Percentiles rank a stretch among this genome's conserved stretches.
Evolutionary conservation across 495 filamentous ascomycete genomes (phyloP).

Genomic region (Penicillium cosmopolitanum): DNA sequence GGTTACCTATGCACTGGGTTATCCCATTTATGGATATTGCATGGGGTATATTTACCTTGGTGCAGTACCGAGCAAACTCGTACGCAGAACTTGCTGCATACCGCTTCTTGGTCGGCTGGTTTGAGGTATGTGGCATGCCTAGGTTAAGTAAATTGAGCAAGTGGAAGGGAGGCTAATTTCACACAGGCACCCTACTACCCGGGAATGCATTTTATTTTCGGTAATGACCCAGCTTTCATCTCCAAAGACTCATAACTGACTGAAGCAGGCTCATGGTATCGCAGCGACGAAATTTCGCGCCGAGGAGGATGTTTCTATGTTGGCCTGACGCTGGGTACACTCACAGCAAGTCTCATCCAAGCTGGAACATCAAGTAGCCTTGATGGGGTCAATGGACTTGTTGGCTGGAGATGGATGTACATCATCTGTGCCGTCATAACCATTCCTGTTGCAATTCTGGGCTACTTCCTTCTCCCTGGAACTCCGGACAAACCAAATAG

Average conservation of each 20-base stretch:
- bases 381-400: constrained; percentile 49
- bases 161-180: constrained; percentile 8
- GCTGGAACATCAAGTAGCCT: constrained; percentile 45
- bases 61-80: constrained; percentile 45
- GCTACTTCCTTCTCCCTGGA: constrained; percentile 43
- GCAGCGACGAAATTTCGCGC: constrained; percentile 44
- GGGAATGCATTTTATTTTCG: constrained; percentile 50
- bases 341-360: constrained; percentile 56
- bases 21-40: constrained; percentile 46
- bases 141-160: neutral
- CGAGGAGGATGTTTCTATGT: constrained; percentile 54
- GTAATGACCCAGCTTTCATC: constrained; percentile 50
- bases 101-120: constrained; percentile 85
- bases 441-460: constrained; percentile 49
- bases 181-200: constrained; percentile 46
- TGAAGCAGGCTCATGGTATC: constrained; percentile 44
- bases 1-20: constrained; percentile 50
- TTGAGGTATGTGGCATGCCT: constrained; percentile 56
- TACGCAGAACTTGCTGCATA: constrained; percentile 51
- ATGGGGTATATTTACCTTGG: constrained; percentile 53
- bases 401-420: constrained; percentile 60
- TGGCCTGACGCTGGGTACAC: constrained; percentile 50
- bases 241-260: constrained; percentile 3
- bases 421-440: constrained; percentile 56
- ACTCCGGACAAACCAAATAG: constrained; percentile 49